Conservation (phyloP, 2,329 filamentous ascomycete species). For the Corinectria fuckeliana region DNA sequence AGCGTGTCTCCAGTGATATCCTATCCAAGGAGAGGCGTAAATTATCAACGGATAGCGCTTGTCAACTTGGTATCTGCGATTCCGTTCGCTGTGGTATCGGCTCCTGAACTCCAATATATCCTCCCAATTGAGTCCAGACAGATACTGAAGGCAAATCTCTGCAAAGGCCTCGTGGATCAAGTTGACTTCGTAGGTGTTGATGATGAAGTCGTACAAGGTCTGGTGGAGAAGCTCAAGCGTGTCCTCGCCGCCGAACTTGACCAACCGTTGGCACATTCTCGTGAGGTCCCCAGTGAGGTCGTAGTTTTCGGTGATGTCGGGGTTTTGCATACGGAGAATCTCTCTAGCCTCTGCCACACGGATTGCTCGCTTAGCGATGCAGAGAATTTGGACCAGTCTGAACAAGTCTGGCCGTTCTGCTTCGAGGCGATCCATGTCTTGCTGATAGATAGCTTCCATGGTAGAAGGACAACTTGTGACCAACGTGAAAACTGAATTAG, state of each 20-base stretch:
- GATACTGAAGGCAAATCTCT: slow-evolving; percentile 20
- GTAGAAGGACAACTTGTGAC: slow-evolving; percentile 28
- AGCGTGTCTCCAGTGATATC: slow-evolving; percentile 23
- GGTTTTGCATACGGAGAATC: slow-evolving; percentile 25
- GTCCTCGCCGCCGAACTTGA: slow-evolving; percentile 23
- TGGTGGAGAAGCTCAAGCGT: slow-evolving; percentile 31
- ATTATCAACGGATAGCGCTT: slow-evolving; percentile 12
- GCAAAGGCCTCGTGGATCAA: slow-evolving; percentile 21
- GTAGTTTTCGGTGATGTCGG: slow-evolving; percentile 24
- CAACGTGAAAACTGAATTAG: slow-evolving; percentile 29
- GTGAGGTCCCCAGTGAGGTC: slow-evolving; percentile 25
- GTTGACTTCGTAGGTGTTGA: slow-evolving; percentile 24
- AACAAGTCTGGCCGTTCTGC: slow-evolving; percentile 26
- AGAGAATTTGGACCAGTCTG: slow-evolving; percentile 24
- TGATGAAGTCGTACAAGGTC: slow-evolving; percentile 31
- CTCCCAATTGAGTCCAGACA: slow-evolving; percentile 20
- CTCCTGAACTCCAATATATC: neutral
- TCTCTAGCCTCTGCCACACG: slow-evolving; percentile 22
- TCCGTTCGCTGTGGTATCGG: neutral
- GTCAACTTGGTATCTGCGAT: neutral
- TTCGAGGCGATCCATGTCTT: slow-evolving; percentile 29
- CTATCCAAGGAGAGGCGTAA: slow-evolving; percentile 22
- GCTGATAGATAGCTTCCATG: slow-evolving; percentile 33
- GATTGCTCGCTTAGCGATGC: slow-evolving; percentile 19
- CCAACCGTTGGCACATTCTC: slow-evolving; percentile 24